Base-by-base conservation (phyloP, 2,329 filamentous ascomycete genomes). In the Pseudocercospora fijiensis region DNA sequence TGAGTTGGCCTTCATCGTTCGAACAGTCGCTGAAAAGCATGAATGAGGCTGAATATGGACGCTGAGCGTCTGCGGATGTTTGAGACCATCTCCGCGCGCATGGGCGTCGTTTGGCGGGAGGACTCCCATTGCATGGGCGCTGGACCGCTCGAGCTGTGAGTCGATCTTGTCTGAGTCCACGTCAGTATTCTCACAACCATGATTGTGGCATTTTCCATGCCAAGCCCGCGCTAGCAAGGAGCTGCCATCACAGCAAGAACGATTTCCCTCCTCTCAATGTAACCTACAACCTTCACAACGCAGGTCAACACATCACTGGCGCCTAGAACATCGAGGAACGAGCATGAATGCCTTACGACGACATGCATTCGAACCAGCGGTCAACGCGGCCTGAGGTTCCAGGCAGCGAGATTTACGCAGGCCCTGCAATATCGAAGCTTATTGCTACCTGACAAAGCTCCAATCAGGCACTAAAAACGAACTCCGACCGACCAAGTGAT, bases 61-160 rank as follows among this genome's bases (percentile, higher is more conserved):
- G 49, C 22, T 56, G 63, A 63, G 68, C 65, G 65, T 67, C 65
- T 69, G 62, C 64, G 68, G 69, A 64, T 66, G 69, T 70, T 61
- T 70, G 57, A 62, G 45, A n/a, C 28, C 26, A 24, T 47, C 13
- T 64, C 61, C 67, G 58, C 61, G 64, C 62, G 62, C 58, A 51
- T 47, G 47, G 13, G 9, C 47, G 24, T 16, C 13, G 13, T 26
- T 20, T 51, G 45, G 45, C 18, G 24, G 45, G 45, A 4, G 24
- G n/a, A 22, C 20, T 24, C 16, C 24, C 18, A 20, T 24, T 24
- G 2, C 47, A 52, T n/a, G 22, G 27, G 3, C 4, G 4, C 47
- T 20, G 27, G 22, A 52, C 22, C 24, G 7, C 24, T 22, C 22
- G 47, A 52, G 20, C 13, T 3, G 6, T 24, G 18, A 52, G 24